Evolutionary conservation across 1,284 basidiomycete genomes (phyloP).

Genomic region (Somion occarium): DNA sequence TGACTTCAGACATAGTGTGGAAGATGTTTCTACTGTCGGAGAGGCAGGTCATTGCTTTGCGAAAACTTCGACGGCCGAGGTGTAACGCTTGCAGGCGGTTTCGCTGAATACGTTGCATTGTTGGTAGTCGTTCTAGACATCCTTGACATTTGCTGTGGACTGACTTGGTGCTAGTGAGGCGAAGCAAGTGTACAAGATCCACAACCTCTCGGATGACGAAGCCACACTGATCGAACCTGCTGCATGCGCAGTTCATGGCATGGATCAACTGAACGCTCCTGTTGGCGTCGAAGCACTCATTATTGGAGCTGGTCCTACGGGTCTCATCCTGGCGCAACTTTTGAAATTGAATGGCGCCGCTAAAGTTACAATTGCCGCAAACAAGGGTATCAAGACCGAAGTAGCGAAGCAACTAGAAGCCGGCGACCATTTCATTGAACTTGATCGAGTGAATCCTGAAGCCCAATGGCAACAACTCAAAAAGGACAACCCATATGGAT

Average conservation of each 20-base stretch:
- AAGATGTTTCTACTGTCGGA: conserved; percentile 79
- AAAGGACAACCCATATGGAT: conserved; percentile 77
- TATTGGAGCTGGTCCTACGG: conserved; percentile 48
- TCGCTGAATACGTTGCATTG: conserved; percentile 82
- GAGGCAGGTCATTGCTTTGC: conserved; percentile 69
- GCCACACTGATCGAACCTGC: conserved; percentile 58
- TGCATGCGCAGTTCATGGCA: conserved; percentile 59
- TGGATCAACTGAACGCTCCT: conserved; percentile 52
- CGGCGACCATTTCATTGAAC: conserved; percentile 79
- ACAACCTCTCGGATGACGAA: conserved; percentile 57
- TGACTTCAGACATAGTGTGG: conserved; percentile 52
- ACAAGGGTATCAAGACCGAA: conserved; percentile 84
- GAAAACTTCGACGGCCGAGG: conserved; percentile 77
- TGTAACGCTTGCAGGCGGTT: conserved; percentile 77
- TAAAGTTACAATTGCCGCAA: conserved; percentile 74
- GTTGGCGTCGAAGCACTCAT: conserved; percentile 53
- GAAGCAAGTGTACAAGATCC: conserved; percentile 72
- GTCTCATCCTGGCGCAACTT: conserved; percentile 57
- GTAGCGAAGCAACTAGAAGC: conserved; percentile 73
- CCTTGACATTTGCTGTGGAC: neutral
- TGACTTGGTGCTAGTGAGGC: conserved; percentile 39
- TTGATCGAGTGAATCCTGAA: conserved; percentile 73
- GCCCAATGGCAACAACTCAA: conserved; percentile 77
- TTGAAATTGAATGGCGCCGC: conserved; percentile 75
- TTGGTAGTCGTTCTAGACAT: conserved; percentile 35